phyloP scores from a whole-genome alignment of 2,329 filamentous ascomycete species.

The Cordyceps cateniannulata region DNA sequence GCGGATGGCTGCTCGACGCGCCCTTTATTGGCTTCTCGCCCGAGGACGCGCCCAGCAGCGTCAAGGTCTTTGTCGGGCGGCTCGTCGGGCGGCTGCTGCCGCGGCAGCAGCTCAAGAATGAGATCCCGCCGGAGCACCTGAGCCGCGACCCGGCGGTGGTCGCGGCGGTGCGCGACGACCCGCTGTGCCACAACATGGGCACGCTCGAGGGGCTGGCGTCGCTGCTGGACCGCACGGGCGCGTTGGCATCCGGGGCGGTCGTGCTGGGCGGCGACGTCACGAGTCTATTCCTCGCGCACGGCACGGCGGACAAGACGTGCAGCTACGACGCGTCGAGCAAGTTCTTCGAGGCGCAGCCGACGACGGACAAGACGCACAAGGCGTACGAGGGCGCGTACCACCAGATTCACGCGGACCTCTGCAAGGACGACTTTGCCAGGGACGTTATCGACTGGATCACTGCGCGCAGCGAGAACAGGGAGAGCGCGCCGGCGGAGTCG shows the following conservation, averaged over 20 bases:
- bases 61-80: slow-evolving; percentile 61
- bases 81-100: slow-evolving; percentile 64
- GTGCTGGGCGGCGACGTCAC: slow-evolving; percentile 44
- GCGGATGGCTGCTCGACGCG: slow-evolving; percentile 69
- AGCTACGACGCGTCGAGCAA: slow-evolving; percentile 57
- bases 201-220: slow-evolving; percentile 75
- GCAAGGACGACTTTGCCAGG: slow-evolving; percentile 46
- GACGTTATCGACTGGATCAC: slow-evolving; percentile 64
- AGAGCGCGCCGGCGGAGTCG: slow-evolving; percentile 22
- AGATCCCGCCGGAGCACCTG: slow-evolving; percentile 57
- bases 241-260: slow-evolving; percentile 51
- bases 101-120: slow-evolving; percentile 57
- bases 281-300: slow-evolving; percentile 68
- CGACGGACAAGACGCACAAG: slow-evolving; percentile 65
- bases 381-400: slow-evolving; percentile 74
- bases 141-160: slow-evolving; percentile 61
- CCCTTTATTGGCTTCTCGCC: slow-evolving; percentile 72
- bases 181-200: slow-evolving; percentile 73
- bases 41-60: slow-evolving; percentile 52
- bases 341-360: slow-evolving; percentile 52
- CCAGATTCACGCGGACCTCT: slow-evolving; percentile 58
- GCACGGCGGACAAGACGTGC: slow-evolving; percentile 65
- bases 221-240: slow-evolving; percentile 66
- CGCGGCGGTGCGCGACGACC: slow-evolving; percentile 56
- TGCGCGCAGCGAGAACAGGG: slow-evolving; percentile 25